Evolutionary conservation across 768 basidiomycete genomes (phyloP), one percentile per base, ranked within the genome.

Genomic region (Leccinum imitatum): DNA sequence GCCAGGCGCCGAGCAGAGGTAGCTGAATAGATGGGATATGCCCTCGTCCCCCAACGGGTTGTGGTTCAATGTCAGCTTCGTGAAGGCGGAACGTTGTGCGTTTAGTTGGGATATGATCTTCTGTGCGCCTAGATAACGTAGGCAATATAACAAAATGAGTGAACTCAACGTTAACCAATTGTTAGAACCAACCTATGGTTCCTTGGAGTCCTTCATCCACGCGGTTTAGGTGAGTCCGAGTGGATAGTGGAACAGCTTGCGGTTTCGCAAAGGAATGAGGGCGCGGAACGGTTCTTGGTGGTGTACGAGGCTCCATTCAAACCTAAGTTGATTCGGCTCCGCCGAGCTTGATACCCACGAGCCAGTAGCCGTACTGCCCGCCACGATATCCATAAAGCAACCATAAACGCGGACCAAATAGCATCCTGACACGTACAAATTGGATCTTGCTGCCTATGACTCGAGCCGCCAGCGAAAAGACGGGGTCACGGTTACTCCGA

Each of bases 21-120:
- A 88, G 30, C 72, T 70, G 69, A 88, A 87, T 10, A 89, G 70
- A 7, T 75, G 71, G 27, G 76, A 73, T 61, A 81, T 77, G 13
- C 87, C 87, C 19, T 83, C 80, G 64, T 87, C 82, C 5, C 81
- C 80, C 3, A 89, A 78, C 6, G 76, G 64, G 63, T 87, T 89
- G 58, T 85, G 80, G 11, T 82, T 80, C 23, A 88, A 63, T 19
- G 81, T 73, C 33, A 89, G 75, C 63, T 79, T 82, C 31, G 78
- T 79, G 44, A 87, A 78, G 2, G 68, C 62, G 33, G 65, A 60
- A 23, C 76, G 76, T 23, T 80, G 80, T 15, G 75, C 65, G 2
- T 71, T 74, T 27, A 88, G 77, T 55, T 77, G 71, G 11, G 75
- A 69, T 21, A 88, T 80, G 23, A 88, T 71, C 50, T 76, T 74